These are phyloP conservation scores for Kockovaella imperatae DNA, from an alignment of 768 basidiomycete genomes.

Conservation along the genomic window DNA sequence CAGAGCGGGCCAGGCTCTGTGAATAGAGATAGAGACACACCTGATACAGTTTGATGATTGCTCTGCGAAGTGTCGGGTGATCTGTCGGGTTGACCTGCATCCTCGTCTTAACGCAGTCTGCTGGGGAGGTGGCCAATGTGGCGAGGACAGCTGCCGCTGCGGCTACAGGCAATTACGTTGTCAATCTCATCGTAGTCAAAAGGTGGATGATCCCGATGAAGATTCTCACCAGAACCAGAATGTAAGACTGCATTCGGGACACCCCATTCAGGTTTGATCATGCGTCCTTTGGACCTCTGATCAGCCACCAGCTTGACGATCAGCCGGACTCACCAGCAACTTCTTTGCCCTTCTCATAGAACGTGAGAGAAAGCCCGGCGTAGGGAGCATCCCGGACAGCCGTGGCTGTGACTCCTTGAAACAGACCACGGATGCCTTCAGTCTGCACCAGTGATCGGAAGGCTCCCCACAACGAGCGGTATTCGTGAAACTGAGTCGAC, in stretches of 20 bases:
- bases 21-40: slow-evolving; percentile 47
- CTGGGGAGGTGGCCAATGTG: slow-evolving; percentile 79
- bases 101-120: slow-evolving; percentile 93
- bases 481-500: slow-evolving; percentile 36
- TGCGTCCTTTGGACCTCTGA: background rate
- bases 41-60: slow-evolving; percentile 60
- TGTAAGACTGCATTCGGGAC: slow-evolving; percentile 41
- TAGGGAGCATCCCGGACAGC: slow-evolving; percentile 91
- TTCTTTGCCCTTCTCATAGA: slow-evolving; percentile 78
- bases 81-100: slow-evolving; percentile 80
- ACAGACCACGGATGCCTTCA: slow-evolving; percentile 65
- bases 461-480: slow-evolving; percentile 31
- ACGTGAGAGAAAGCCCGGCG: slow-evolving; percentile 78
- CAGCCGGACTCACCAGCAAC: slow-evolving; percentile 61
- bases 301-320: slow-evolving; percentile 1
- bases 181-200: background rate
- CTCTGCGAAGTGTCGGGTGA: slow-evolving; percentile 65
- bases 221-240: slow-evolving; percentile 33
- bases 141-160: slow-evolving; percentile 76
- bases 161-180: slow-evolving; percentile 49
- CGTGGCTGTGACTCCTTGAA: slow-evolving; percentile 78
- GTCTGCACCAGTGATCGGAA: slow-evolving; percentile 37
- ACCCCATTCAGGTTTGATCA: slow-evolving; percentile 21
- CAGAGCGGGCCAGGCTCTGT: background rate
- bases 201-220: background rate